Conservation (phyloP, 2,329 filamentous ascomycete genomes). For the Neoscytalidium dimidiatum region DNA sequence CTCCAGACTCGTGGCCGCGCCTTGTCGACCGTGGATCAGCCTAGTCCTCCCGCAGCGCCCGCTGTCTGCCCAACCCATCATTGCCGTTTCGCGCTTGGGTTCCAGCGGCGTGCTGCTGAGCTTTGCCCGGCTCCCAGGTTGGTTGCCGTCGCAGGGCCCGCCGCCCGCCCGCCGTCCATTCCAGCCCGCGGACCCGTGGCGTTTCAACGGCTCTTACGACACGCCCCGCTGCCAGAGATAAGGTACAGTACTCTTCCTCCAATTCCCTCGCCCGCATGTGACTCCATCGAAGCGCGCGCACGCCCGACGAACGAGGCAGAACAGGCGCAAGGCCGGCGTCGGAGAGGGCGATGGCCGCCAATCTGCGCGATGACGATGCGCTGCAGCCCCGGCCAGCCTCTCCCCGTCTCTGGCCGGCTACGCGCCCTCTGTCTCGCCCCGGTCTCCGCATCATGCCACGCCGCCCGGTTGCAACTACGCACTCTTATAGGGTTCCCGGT, state of each 20-base stretch:
- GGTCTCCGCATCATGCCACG: conserved; percentile 14
- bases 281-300: background rate
- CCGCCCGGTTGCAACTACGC: background rate
- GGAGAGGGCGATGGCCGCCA: background rate
- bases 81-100: conserved; percentile 3
- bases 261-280: conserved; percentile 1
- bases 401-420: background rate
- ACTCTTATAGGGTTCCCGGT: conserved; percentile 12
- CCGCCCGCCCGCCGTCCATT: background rate
- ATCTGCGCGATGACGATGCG: conserved; percentile 13
- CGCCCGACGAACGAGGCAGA: background rate
- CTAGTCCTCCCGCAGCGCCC: conserved; percentile 6
- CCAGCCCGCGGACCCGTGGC: background rate
- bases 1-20: background rate
- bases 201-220: conserved; percentile 4
- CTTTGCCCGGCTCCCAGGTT: background rate
- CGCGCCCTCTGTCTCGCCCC: no score
- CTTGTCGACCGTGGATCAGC: conserved; percentile 2
- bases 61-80: conserved; percentile 6
- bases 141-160: conserved; percentile 6
- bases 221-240: background rate
- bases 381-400: background rate
- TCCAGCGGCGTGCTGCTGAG: background rate
- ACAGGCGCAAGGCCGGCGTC: background rate
- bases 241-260: background rate